These are phyloP conservation scores for Oryza glaberrima DNA, from an alignment of 176 grass and related monocot species.

Conservation along the genomic window DNA sequence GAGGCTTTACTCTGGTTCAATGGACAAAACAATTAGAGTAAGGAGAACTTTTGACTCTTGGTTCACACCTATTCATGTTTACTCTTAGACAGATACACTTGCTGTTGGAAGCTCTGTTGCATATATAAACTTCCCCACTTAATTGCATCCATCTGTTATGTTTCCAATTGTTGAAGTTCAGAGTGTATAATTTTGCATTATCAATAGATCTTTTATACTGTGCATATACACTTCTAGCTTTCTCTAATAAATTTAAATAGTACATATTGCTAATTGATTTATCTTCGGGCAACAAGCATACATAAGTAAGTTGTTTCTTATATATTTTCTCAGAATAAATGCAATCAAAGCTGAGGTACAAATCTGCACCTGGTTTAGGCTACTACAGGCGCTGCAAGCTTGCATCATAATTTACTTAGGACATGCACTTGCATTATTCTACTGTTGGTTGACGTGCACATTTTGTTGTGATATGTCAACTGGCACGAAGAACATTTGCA, in stretches of 20 bases:
- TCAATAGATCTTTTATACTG: not conserved
- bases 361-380: conserved; percentile 8
- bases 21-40: conserved; percentile 96
- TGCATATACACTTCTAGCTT: not conserved
- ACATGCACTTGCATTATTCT: not conserved
- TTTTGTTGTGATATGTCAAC: conserved; percentile 34
- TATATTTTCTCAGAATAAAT: conserved; percentile 37
- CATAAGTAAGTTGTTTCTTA: not conserved
- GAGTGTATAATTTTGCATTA: conserved; percentile 1
- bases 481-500: conserved; percentile 19
- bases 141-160: conserved; percentile 12
- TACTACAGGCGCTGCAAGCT: conserved; percentile 4
- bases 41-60: conserved; percentile 35
- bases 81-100: conserved; percentile 34
- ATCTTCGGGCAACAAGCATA: not conserved
- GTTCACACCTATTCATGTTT: conserved; percentile 4
- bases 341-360: conserved; percentile 22
- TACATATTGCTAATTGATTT: conserved; percentile 22
- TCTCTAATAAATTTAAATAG: conserved; percentile 7
- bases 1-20: conserved; percentile 92
- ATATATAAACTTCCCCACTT: conserved; percentile 16
- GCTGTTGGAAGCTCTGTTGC: not conserved
- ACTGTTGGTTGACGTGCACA: not conserved
- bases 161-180: conserved; percentile 27
- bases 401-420: conserved; percentile 23